A percentile compares a stretch with the other conserved stretches of the same genome.
Evolutionary conservation across 768 basidiomycete species (phyloP).

Genomic region (Tremella yokohamensis): DNA sequence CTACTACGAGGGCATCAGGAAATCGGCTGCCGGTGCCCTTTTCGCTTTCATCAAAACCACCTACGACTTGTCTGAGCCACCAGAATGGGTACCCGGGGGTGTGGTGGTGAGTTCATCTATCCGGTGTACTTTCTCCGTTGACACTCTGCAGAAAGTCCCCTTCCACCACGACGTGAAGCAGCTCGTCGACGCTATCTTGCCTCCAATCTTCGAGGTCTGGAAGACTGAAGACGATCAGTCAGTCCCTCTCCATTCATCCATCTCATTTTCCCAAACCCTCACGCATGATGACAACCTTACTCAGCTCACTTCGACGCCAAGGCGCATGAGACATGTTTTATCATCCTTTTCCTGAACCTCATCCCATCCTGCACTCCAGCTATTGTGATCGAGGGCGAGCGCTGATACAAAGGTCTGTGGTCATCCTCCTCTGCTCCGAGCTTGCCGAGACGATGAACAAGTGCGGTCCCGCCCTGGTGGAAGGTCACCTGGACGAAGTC

Average conservation of each 20-base stretch:
- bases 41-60: conserved; percentile 85
- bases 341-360: conserved; percentile 51
- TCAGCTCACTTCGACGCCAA: conserved; percentile 75
- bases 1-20: conserved; percentile 97
- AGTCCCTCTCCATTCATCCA: conserved; percentile 52
- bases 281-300: conserved; percentile 58
- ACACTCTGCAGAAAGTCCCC: conserved; percentile 26
- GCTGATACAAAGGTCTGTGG: conserved; percentile 56
- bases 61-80: conserved; percentile 78
- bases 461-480: conserved; percentile 80
- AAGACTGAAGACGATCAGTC: conserved; percentile 95
- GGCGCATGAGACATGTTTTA: conserved; percentile 58
- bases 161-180: conserved; percentile 67
- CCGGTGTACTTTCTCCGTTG: background rate
- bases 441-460: conserved; percentile 89
- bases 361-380: background rate
- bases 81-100: conserved; percentile 76
- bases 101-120: conserved; percentile 57
- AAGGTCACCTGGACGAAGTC: conserved; percentile 73
- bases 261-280: conserved; percentile 7
- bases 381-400: conserved; percentile 6
- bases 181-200: conserved; percentile 70
- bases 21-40: conserved; percentile 81
- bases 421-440: conserved; percentile 77
- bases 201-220: conserved; percentile 78